Evolutionary conservation across 2,329 filamentous ascomycete genomes (phyloP), one percentile per base, ranked within the genome.

Genomic region (Fusarium hostae): DNA sequence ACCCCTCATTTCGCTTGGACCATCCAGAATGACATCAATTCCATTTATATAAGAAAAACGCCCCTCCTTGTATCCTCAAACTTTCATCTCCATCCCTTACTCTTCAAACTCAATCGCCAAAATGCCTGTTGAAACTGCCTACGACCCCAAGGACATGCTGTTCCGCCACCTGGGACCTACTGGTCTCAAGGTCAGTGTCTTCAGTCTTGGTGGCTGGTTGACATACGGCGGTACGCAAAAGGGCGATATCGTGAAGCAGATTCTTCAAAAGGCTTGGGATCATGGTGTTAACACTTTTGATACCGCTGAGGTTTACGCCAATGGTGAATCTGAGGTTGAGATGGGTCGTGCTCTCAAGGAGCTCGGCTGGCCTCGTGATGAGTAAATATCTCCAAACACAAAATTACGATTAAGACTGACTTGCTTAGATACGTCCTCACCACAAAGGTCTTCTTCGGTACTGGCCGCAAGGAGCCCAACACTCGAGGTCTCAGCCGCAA

Each of bases 401-500:
- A n/a, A 5, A 18, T 4, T 22, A 6, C 5, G 1, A 34, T 5
- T 3, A 3, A 4, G 12, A 20, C 50, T 68, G 11, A 68, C 32
- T 12, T 4, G 5, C 2, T 2, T 3, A 68, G 65, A 70, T 83
- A 89, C 40, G 87, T 90, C 40, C 84, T 90, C 67, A 86, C 82
- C 32, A 90, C 47, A 37, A 77, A 77, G 61, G 52, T 77, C n/a
- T 77, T 77, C 59, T 77, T 77, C 15, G 76, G 76, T 2, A 77
- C 76, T n/a, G 75, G 75, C 1, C 76, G 76, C 64, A 76, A 77
- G 63, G 76, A 77, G 57, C 76, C 75, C 66, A 92, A 92, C 81
- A 91, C 90, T 76, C 82, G 84, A 43, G 90, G 90, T 15, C 84
- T 92, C 41, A 89, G 86, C 11, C 84, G 89, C 59, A 92, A 92